Evolutionary conservation across 2,329 filamentous ascomycete species (phyloP), one percentile per base, ranked within the genome.

Genomic region (Epichloe scottii): DNA sequence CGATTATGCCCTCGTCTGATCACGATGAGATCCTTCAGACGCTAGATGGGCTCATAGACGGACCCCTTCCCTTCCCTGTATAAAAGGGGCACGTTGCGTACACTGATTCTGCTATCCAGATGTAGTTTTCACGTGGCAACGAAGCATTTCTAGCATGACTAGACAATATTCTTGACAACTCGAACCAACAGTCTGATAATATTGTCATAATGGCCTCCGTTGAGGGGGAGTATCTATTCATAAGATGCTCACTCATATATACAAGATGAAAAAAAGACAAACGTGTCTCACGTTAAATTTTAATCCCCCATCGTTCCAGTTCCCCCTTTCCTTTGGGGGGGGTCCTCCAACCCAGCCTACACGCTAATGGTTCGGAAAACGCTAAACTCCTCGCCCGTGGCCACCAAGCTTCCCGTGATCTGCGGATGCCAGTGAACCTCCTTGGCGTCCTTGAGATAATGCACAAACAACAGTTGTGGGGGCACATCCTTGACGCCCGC

Each of bases 351-450:
- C 15, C 11, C 34, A 23, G 30, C 44, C 66, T 76, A 90, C 51
- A 90, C 85, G 65, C 84, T 89, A 63, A 91, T 91, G 2, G 87
- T 90, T 66, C 86, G 83, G 70, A 90, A 87, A 46, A 89, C 82
- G 63, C 85, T 87, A 69, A 98, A 96, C 68, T 84, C 84, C 62
- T 89, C 85, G 10, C 93, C 93, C 0, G 93, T 98, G 2, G 89
- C 89, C 70, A 97, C 84, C 54, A 97, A 71, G 35, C 82, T 83
- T 33, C 93, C 93, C 0, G 89, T 87, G 65, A 97, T 95, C 72
- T 98, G 93, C 35, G 86, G 87, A 71, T 97, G 91, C 91, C 93
- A 98, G 71, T 98, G 93, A 38, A 90, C 72, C 71, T 98, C 93
- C 78, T 96, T 97, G 51, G 89, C 89, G 60, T 88, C 84, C 62